Percentiles rank a stretch among this genome's conserved stretches.
phyloP scores from a whole-genome alignment of 352 stramenopile species.

The Plasmopara muralis region DNA sequence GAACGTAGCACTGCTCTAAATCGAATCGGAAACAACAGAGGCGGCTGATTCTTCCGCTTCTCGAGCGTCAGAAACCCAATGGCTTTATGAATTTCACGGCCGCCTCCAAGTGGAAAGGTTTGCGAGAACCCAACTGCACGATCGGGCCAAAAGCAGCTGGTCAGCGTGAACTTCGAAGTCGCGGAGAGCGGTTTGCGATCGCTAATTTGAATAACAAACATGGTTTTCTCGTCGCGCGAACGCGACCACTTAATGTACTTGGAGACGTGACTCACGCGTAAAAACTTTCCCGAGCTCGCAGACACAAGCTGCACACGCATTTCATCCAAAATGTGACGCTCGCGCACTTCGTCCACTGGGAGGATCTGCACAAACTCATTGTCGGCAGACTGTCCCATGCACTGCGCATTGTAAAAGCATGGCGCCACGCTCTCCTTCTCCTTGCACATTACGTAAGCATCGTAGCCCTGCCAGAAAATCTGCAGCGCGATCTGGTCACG shows the following conservation, averaged over 20 bases:
- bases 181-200: slow-evolving; percentile 44
- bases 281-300: slow-evolving; percentile 40
- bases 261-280: slow-evolving; percentile 52
- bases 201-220: slow-evolving; percentile 52
- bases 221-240: slow-evolving; percentile 47
- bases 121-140: slow-evolving; percentile 49
- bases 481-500: slow-evolving; percentile 49
- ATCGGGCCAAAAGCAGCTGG: slow-evolving; percentile 50
- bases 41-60: slow-evolving; percentile 52
- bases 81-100: slow-evolving; percentile 40
- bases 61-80: slow-evolving; percentile 62
- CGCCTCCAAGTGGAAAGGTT: slow-evolving; percentile 40
- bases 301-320: slow-evolving; percentile 60
- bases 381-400: slow-evolving; percentile 25
- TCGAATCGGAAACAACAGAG: slow-evolving; percentile 56
- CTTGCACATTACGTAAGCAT: slow-evolving; percentile 47
- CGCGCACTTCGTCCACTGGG: slow-evolving; percentile 40
- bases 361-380: slow-evolving; percentile 53
- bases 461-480: slow-evolving; percentile 65
- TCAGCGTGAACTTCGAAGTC: slow-evolving; percentile 50
- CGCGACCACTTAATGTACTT: slow-evolving; percentile 65
- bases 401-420: slow-evolving; percentile 55
- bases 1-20: slow-evolving; percentile 40
- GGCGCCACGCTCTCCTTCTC: slow-evolving; percentile 43
- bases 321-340: slow-evolving; percentile 51